Evolutionary conservation across 441 rosid species (phyloP).

Genomic region (Bocquillonia castaneifolia): DNA sequence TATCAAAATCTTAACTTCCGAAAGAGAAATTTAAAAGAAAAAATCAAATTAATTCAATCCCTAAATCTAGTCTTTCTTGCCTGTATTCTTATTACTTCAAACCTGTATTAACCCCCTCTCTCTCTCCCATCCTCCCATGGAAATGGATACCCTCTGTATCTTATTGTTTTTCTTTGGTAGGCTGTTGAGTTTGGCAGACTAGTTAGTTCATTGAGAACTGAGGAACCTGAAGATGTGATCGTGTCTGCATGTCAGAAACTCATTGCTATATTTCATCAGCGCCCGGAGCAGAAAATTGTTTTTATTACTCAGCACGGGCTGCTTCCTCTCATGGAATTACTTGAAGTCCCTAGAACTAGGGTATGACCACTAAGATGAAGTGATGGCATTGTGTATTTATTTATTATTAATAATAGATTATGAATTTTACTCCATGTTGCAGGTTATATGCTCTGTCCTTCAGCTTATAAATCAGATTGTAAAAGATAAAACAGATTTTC

Average conservation of each 20-base stretch:
- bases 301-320: slow-evolving; percentile 89
- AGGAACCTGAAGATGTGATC: slow-evolving; percentile 81
- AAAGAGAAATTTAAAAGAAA: too few relatives aligned
- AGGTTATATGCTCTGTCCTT: slow-evolving; percentile 85
- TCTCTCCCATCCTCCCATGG: neutral
- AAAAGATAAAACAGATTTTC: slow-evolving; percentile 80
- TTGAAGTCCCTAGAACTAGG: slow-evolving; percentile 73
- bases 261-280: slow-evolving; percentile 72
- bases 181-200: slow-evolving; percentile 90
- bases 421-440: slow-evolving; percentile 26
- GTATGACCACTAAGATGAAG: slow-evolving; percentile 41
- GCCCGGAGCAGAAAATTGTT: slow-evolving; percentile 80
- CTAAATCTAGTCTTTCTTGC: neutral
- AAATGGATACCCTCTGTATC: slow-evolving; percentile 15
- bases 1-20: too few relatives aligned
- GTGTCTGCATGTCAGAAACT: slow-evolving; percentile 85
- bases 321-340: slow-evolving; percentile 86
- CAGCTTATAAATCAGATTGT: slow-evolving; percentile 84
- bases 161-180: slow-evolving; percentile 36
- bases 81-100: neutral
- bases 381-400: slow-evolving; percentile 11
- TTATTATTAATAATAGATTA: slow-evolving; percentile 8
- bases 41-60: neutral
- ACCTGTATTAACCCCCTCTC: neutral
- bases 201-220: slow-evolving; percentile 70